Base-by-base conservation (phyloP, 169 alveolate species). In the Plasmodium coatneyi region DNA sequence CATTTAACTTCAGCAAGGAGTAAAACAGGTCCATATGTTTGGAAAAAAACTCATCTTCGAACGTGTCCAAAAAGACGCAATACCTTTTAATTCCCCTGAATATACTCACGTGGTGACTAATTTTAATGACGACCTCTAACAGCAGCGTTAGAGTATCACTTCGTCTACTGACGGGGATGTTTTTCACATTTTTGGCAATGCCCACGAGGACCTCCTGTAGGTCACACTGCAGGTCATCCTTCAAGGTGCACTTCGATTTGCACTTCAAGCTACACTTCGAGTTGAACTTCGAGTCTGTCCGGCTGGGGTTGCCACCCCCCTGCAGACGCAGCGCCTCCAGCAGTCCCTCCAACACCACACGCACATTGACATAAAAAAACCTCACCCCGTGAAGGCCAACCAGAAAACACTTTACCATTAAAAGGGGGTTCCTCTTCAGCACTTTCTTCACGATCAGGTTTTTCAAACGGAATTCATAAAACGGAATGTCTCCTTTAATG, bases 371-470 rank as follows among this genome's bases (percentile, higher is more conserved):
- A 25, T 72, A 43, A 28, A 52, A 84, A 7, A 74, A 52, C 16
- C 36, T 74, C 6, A 84, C 28, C 28, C 34, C 30, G 36, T 71
- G 22, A 16, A 54, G 79, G 28, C 41, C 54, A 5, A 25, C 25
- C n/a, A 84, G n/a, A 74, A 84, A 84, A 19, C 74, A 22, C 19
- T 74, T 30, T 7, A 36, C 7, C 54, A 74, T 74, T 22, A 43
- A n/a, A 46, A 74, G 32, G 36, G 92, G 19, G 39, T 84, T 32
- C 39, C 28, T 84, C 32, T 92, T 12, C 43, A 94, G 36, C 46
- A 94, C 76, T 66, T 94, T 94, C 14, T 80, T 49, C 41, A 94
- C 36, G 2, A 94, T 70, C 1, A 92, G 52, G 46, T 92, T 70
- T 49, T 56, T 71, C 30, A 74, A 6, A 9, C 94, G 71, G 4